Evolutionary conservation across 2,329 filamentous ascomycete species (phyloP).

Genomic region (Fusarium sp.): DNA sequence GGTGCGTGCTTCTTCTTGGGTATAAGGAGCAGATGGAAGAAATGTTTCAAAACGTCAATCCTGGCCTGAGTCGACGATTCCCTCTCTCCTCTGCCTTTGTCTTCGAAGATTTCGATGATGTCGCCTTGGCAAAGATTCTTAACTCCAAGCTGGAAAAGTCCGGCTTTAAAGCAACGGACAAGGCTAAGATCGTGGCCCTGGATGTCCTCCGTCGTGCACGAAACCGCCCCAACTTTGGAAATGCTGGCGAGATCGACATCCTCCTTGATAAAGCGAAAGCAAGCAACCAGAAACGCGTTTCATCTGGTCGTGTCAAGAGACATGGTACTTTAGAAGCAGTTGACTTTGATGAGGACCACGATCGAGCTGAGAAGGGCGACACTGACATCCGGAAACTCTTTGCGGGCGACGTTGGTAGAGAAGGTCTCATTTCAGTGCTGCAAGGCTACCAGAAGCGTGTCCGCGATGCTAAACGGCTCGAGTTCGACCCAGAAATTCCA

Average conservation of each 20-base stretch:
- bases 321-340: conserved; percentile 80
- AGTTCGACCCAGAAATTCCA: conserved; percentile 62
- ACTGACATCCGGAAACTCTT: conserved; percentile 69
- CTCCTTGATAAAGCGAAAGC: conserved; percentile 40
- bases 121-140: conserved; percentile 71
- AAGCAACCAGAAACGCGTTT: conserved; percentile 43
- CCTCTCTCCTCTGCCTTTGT: conserved; percentile 72
- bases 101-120: conserved; percentile 76
- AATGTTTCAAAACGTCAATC: conserved; percentile 82
- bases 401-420: conserved; percentile 69
- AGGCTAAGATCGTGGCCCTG: conserved; percentile 66
- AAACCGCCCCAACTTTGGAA: conserved; percentile 78
- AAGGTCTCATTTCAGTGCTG: conserved; percentile 66
- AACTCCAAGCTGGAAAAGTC: conserved; percentile 72
- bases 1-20: conserved; percentile 78
- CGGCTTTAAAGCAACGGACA: conserved; percentile 65
- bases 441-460: conserved; percentile 67
- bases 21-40: conserved; percentile 77
- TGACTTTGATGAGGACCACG: conserved; percentile 77
- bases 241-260: conserved; percentile 79
- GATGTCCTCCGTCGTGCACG: conserved; percentile 71
- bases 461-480: conserved; percentile 42
- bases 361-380: conserved; percentile 56
- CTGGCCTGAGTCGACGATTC: conserved; percentile 76
- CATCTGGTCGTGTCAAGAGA: conserved; percentile 34